Base-by-base conservation (phyloP, 2,329 filamentous ascomycete genomes). In the Didymella glomerata region DNA sequence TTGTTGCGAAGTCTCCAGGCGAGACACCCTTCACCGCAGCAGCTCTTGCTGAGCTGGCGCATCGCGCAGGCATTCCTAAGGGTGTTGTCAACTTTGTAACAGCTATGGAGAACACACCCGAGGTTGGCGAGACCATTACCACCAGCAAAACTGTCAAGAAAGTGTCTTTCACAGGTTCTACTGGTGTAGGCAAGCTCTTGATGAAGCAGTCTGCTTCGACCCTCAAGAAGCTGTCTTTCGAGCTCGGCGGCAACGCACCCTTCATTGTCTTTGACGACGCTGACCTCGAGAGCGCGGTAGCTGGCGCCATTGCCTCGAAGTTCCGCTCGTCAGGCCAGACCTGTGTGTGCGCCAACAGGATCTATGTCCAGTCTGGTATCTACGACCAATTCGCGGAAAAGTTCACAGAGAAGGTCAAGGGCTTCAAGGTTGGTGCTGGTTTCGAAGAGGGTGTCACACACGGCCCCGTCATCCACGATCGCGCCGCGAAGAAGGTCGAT, bases 231-330 rank as follows among this genome's bases (percentile, higher is more conserved):
- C 82, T 91, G 1, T 95, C 91, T 0, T 90, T 97, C 76, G 94
- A 98, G 76, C 89, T 98, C 1, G 94, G 94, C 54, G 95, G 94
- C 47, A 98, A 98, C 76, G 91, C 94, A 0, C 94, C 94, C 1
- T 96, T 97, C 76, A 97, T 98, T 66, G 92, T 98, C 32, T 98
- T 98, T 73, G 93, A 98, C 72, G 94, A 98, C 72, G 91, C 94
- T 20, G 92, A 98, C 73, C 80, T 98, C 20, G 93, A 97, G 59
- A 81, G 83, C 4, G 95, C 95, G 2, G 92, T 98, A 1, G 81
- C 87, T 0, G 94, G 93, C 25, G 93, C 93, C 47, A 86, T 98
- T 53, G 82, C 88, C 24, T 93, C 87, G 71, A 99, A 98, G 78
- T 98, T 98, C 86, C 90, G 95, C 54, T 92, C 90, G 36, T 96